These are phyloP conservation scores for Sporothrix euskadiensis DNA, from an alignment of 2,329 filamentous ascomycete species.

Conservation along the genomic window DNA sequence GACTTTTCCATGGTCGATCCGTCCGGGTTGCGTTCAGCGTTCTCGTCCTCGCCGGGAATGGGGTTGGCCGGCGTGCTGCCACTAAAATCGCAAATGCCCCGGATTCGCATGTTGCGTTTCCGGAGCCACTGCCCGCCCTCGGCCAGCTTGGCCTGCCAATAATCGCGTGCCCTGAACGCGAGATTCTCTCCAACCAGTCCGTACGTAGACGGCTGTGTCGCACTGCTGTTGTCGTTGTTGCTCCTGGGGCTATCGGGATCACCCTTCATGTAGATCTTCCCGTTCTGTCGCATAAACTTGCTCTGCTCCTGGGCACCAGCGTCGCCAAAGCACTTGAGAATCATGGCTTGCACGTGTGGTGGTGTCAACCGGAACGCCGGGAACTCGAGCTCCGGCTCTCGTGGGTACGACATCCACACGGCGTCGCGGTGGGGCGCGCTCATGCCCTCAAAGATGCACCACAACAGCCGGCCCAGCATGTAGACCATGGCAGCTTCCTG, in stretches of 20 bases:
- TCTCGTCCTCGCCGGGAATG: background rate
- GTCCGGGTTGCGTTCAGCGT: background rate
- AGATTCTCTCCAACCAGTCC: conserved; percentile 19
- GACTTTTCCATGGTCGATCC: background rate
- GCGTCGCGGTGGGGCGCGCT: conserved; percentile 58
- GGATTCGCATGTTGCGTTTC: background rate
- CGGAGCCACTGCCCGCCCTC: conserved; percentile 25
- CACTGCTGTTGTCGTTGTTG: background rate
- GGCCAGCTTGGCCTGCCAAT: conserved; percentile 23
- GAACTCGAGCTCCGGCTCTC: conserved; percentile 59
- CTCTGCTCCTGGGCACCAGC: conserved; percentile 26
- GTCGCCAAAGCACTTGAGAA: conserved; percentile 30
- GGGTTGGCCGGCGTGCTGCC: background rate
- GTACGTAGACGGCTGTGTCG: background rate
- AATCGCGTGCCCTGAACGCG: background rate
- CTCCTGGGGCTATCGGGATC: background rate
- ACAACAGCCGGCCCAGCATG: conserved; percentile 62
- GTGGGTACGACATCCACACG: conserved; percentile 60
- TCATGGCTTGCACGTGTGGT: conserved; percentile 26
- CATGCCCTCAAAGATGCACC: conserved; percentile 63
- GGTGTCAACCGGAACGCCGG: conserved; percentile 46
- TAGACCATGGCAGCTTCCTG: conserved; percentile 62
- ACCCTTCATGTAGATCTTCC: conserved; percentile 32
- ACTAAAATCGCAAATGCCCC: background rate
- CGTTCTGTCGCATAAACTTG: conserved; percentile 28